A percentile compares a stretch with the other conserved stretches of the same genome.
Evolutionary conservation across 1,284 basidiomycete species (phyloP).

Genomic region (Naganishia cerealis): DNA sequence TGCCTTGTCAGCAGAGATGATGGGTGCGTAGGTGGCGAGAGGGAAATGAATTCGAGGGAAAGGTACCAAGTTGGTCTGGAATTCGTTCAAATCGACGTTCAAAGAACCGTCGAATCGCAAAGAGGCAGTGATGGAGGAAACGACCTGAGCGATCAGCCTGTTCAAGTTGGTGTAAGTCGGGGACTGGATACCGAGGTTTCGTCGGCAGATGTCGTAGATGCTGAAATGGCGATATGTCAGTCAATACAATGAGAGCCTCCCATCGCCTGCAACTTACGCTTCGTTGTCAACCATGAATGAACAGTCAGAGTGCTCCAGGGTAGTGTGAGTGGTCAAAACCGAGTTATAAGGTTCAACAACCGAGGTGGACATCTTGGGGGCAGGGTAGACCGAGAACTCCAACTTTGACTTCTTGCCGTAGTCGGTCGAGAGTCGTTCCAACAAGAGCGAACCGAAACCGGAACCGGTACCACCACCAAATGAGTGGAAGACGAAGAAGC

Average conservation of each 20-base stretch:
- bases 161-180: slow-evolving; percentile 95
- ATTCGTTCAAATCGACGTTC: slow-evolving; percentile 97
- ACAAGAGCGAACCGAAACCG: slow-evolving; percentile 93
- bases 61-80: slow-evolving; percentile 97
- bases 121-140: slow-evolving; percentile 95
- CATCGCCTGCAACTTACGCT: slow-evolving; percentile 58
- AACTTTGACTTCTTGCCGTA: slow-evolving; percentile 99
- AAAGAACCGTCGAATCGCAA: slow-evolving; percentile 96
- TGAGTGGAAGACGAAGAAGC: slow-evolving; percentile 99
- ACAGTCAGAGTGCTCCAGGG: slow-evolving; percentile 98
- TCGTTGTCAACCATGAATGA: slow-evolving; percentile 99
- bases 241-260: neutral
- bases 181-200: slow-evolving; percentile 79
- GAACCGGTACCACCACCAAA: slow-evolving; percentile 99
- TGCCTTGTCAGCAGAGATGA: slow-evolving; percentile 74
- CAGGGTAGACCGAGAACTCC: slow-evolving; percentile 97
- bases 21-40: slow-evolving; percentile 90
- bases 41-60: slow-evolving; percentile 99
- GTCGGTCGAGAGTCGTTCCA: slow-evolving; percentile 93
- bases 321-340: slow-evolving; percentile 96
- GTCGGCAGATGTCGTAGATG: slow-evolving; percentile 99
- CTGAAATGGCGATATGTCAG: slow-evolving; percentile 33
- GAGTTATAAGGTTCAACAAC: slow-evolving; percentile 99
- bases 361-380: slow-evolving; percentile 88
- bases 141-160: slow-evolving; percentile 94